Conservation (phyloP, 768 basidiomycete species). For the Cytidiella melzeri region DNA sequence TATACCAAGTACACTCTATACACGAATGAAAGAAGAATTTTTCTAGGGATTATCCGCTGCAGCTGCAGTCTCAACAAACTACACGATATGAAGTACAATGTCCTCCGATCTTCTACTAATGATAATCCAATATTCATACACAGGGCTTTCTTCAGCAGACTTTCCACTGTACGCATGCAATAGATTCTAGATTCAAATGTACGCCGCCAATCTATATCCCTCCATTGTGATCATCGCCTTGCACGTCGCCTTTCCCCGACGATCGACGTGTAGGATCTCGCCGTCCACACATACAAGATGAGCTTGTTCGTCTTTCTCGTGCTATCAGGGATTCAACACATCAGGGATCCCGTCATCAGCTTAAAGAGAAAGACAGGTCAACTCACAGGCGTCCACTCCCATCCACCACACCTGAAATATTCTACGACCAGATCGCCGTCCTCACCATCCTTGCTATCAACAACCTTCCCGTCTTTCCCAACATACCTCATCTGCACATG, state of each 20-base stretch:
- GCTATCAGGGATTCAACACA: slow-evolving; percentile 33
- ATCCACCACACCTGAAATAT: slow-evolving; percentile 70
- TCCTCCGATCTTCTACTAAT: too few species aligned
- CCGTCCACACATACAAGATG: slow-evolving; percentile 82
- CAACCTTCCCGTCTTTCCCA: slow-evolving; percentile 34
- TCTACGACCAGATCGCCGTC: slow-evolving; percentile 61
- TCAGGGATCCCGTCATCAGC: background rate
- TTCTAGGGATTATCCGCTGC: too few species aligned
- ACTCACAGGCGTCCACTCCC: slow-evolving; percentile 84
- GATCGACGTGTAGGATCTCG: slow-evolving; percentile 54
- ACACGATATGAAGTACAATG: too few species aligned
- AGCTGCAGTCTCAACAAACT: too few species aligned
- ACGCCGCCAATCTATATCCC: slow-evolving; percentile 2
- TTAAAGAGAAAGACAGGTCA: slow-evolving; percentile 2
- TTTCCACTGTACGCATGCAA: too few species aligned
- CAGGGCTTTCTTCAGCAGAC: background rate
- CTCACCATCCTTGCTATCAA: slow-evolving; percentile 26
- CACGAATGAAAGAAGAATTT: background rate
- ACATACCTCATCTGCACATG: slow-evolving; percentile 60
- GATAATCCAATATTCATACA: too few species aligned
- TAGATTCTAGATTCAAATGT: slow-evolving; percentile 1
- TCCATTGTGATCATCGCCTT: slow-evolving; percentile 2
- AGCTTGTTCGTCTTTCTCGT: slow-evolving; percentile 50
- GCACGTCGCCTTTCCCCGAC: slow-evolving; percentile 46
- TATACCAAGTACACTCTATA: slow-evolving; percentile 6